A percentile compares a stretch with the other conserved stretches of the same genome.
These are phyloP conservation scores for Pseudevernia furfuracea DNA, from an alignment of 495 filamentous ascomycete genomes.

Conservation along the genomic window DNA sequence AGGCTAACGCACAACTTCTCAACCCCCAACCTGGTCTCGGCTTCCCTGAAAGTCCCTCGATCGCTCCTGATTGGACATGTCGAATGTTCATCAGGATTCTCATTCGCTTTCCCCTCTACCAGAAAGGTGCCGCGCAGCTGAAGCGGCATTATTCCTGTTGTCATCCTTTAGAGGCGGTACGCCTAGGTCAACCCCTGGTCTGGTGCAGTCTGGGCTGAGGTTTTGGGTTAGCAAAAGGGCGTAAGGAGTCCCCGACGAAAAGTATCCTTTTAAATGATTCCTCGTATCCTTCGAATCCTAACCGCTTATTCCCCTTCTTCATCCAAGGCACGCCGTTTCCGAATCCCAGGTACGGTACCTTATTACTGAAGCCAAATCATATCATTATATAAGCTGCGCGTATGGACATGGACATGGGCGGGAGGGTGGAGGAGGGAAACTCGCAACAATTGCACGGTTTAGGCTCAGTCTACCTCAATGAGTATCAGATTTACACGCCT, in stretches of 20 bases:
- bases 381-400: conserved; percentile 6
- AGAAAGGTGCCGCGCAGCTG: conserved; percentile 22
- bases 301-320: background rate
- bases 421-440: conserved; percentile 3
- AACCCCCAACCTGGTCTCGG: conserved; percentile 20
- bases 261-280: background rate
- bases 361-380: conserved; percentile 8
- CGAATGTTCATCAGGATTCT: conserved; percentile 14
- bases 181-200: conserved; percentile 16
- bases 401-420: conserved; percentile 10
- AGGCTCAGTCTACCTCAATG: conserved; percentile 13
- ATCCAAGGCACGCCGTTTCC: conserved; percentile 1
- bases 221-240: conserved; percentile 6
- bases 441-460: conserved; percentile 18
- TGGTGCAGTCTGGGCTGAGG: conserved; percentile 13
- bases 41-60: conserved; percentile 13
- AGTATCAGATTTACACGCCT: conserved; percentile 19
- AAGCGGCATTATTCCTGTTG: conserved; percentile 9
- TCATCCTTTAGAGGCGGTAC: conserved; percentile 11
- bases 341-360: background rate
- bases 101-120: conserved; percentile 19
- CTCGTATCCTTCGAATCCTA: conserved; percentile 6
- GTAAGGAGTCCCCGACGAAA: conserved; percentile 9
- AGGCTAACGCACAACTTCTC: conserved; percentile 19
- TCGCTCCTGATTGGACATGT: conserved; percentile 18